Conservation (phyloP, 495 filamentous ascomycete species). For the Podospora conica region DNA sequence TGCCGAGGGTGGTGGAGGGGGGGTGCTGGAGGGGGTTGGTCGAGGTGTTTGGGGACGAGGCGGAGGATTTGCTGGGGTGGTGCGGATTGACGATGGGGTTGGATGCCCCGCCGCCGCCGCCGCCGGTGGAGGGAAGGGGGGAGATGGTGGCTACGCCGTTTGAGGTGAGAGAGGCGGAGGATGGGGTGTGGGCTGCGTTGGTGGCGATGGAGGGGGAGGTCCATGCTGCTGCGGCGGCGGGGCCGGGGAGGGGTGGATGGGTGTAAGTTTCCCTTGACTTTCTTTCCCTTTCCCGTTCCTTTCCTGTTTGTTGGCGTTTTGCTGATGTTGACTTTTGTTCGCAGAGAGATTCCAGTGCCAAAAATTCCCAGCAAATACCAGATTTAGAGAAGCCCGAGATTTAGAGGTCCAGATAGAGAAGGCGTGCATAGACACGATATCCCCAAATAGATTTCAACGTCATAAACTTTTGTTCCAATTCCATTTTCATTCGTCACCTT, state of each 20-base stretch:
- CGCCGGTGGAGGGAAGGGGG: too few species aligned
- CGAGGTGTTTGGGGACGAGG: neutral
- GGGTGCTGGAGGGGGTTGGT: conserved; percentile 1
- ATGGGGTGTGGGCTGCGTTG: neutral
- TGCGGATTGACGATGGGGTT: neutral
- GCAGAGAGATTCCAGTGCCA: neutral
- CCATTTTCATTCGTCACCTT: too few species aligned
- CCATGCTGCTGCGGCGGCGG: neutral
- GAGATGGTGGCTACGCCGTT: neutral
- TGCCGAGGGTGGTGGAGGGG: neutral
- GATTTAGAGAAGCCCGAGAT: neutral
- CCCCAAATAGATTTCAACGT: neutral
- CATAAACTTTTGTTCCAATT: neutral
- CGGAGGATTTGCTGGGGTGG: neutral
- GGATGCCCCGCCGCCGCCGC: too few species aligned
- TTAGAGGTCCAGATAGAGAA: neutral
- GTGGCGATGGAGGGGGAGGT: neutral
- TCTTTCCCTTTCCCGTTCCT: neutral
- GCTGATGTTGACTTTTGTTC: too few species aligned
- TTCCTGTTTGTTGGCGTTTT: neutral
- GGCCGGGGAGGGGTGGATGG: neutral
- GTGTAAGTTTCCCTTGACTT: too few species aligned
- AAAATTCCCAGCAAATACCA: neutral
- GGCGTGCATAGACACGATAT: neutral
- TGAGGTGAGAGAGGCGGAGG: neutral